Evolutionary conservation across 257 asterid genomes (phyloP).

Genomic region (Solanum commersonii): DNA sequence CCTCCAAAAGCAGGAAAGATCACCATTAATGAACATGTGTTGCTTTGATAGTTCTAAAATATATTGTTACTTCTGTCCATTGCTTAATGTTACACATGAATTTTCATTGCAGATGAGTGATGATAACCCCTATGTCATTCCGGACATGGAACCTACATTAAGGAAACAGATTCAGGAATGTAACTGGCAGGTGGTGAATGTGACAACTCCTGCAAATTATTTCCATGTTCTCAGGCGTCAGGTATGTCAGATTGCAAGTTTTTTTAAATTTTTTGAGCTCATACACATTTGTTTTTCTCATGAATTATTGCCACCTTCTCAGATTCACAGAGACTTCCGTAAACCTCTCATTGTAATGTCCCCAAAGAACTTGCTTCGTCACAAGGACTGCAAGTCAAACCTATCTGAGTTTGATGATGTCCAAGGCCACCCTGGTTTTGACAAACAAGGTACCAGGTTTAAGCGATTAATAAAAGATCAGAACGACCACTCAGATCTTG

Average conservation of each 20-base stretch:
- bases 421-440: constrained; percentile 93
- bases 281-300: constrained; percentile 10
- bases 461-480: constrained; percentile 91
- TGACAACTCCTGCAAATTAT: constrained; percentile 96
- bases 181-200: constrained; percentile 99
- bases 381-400: constrained; percentile 87
- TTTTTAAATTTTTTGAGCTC: background rate
- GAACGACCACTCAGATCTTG: constrained; percentile 65
- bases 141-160: constrained; percentile 94
- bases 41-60: background rate
- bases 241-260: constrained; percentile 30
- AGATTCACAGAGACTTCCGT: constrained; percentile 91
- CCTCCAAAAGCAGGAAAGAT: background rate
- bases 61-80: background rate
- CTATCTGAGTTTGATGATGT: constrained; percentile 90
- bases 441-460: constrained; percentile 96
- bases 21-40: background rate
- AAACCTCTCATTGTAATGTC: constrained; percentile 94
- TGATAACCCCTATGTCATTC: constrained; percentile 78
- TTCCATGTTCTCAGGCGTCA: constrained; percentile 98
- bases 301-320: constrained; percentile 7
- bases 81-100: background rate
- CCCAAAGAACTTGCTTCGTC: constrained; percentile 90
- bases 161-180: constrained; percentile 92
- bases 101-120: constrained; percentile 81